Percentiles rank a stretch among this genome's conserved stretches.
These are phyloP conservation scores for Penicillium sp. DNA, from an alignment of 2,329 filamentous ascomycete species.

Conservation along the genomic window DNA sequence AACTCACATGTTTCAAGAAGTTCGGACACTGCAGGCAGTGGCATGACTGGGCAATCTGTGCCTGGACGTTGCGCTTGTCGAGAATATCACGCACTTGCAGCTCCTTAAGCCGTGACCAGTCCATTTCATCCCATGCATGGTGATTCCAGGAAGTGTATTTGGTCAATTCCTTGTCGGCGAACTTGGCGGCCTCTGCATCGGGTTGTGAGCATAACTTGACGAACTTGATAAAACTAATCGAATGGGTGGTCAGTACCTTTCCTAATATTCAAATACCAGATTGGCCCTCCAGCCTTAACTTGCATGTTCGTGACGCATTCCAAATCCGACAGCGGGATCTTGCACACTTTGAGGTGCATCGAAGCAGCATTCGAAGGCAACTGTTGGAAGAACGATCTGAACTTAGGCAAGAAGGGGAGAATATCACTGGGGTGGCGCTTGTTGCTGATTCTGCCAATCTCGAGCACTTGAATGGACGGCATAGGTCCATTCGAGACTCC, in stretches of 20 bases:
- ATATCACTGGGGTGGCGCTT: conserved; percentile 76
- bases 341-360: conserved; percentile 62
- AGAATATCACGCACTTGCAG: conserved; percentile 74
- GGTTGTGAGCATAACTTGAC: neutral
- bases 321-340: conserved; percentile 69
- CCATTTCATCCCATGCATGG: conserved; percentile 74
- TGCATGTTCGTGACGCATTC: conserved; percentile 75
- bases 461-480: conserved; percentile 70
- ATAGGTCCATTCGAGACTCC: conserved; percentile 62
- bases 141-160: conserved; percentile 69
- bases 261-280: conserved; percentile 47
- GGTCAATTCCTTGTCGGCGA: conserved; percentile 64
- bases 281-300: conserved; percentile 48
- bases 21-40: conserved; percentile 65
- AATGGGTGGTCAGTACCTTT: conserved; percentile 38
- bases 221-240: conserved; percentile 9
- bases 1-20: conserved; percentile 80
- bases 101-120: conserved; percentile 76
- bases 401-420: conserved; percentile 71
- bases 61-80: conserved; percentile 62
- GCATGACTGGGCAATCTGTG: conserved; percentile 58
- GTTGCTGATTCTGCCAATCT: conserved; percentile 64
- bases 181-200: conserved; percentile 47
- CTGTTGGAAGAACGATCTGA: conserved; percentile 62
- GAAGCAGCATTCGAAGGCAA: conserved; percentile 63